Base-by-base conservation (phyloP, 768 basidiomycete genomes). In the Hydnum rufescens region DNA sequence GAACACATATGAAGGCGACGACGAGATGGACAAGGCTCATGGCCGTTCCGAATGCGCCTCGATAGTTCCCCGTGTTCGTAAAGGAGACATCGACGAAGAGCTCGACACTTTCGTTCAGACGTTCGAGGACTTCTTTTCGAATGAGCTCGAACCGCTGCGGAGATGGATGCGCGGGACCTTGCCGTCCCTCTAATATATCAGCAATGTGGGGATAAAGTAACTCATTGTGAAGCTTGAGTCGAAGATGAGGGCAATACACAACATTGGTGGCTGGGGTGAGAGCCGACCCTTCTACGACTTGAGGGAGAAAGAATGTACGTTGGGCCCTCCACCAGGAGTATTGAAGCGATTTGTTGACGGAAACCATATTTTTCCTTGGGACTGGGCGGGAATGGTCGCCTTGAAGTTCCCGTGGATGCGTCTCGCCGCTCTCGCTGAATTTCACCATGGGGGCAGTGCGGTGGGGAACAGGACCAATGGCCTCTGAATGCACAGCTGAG, bases 31-130 rank as follows among this genome's bases (percentile, higher is more conserved):
- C 8, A 28, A 28, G 16, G 26, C 13, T 13, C 8, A 47, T 13
- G 8, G 25, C 8, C 8, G 44, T 8, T 13, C 44, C 44, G 25
- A 47, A 47, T 13, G 25, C 13, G 13, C 44, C 44, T 13, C 44
- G 44, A 26, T 13, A 47, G 25, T 47, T 47, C 44, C 44, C 44
- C 13, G 44, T 47, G 44, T 47, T 47, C 25, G 44, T 26, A 47
- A 47, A 47, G 8, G 44, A 47, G 26, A 47, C 44, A 13, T 47
- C 44, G 26, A 47, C 26, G 25, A 47, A 47, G 8, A 8, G 13
- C 25, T 47, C 25, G 16, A 47, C 8, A 47, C 44, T 47, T 25
- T 47, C 26, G 8, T 47, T 25, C 25, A 47, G 26, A 16, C 26
- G 8, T 25, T 13, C 26, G 8, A 13, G 16, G 8, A 47, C 44